These are phyloP conservation scores for Piper betle DNA, from an alignment of 164 flowering plant species.

Conservation along the genomic window DNA sequence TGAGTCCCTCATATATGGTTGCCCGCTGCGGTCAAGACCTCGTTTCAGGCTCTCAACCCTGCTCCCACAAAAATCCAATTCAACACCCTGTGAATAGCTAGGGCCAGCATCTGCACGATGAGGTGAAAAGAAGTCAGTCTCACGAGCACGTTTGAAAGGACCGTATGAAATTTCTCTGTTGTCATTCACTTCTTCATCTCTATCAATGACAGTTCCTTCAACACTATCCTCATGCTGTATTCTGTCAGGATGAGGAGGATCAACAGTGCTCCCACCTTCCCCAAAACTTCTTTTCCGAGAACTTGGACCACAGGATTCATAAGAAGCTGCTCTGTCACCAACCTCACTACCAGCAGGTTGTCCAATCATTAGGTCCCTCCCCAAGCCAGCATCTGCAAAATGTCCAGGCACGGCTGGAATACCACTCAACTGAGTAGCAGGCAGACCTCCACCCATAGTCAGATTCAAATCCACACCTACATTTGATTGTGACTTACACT, in stretches of 20 bases:
- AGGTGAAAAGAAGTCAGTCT: constrained; percentile 40
- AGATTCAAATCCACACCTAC: constrained; percentile 63
- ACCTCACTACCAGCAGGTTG: constrained; percentile 94
- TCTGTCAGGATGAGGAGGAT: constrained; percentile 37
- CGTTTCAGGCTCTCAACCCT: constrained; percentile 35
- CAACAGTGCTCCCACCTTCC: constrained; percentile 84
- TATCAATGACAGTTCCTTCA: constrained; percentile 91
- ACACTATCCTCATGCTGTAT: constrained; percentile 80
- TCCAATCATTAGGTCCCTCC: constrained; percentile 66
- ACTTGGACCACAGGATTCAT: constrained; percentile 92
- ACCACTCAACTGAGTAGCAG: constrained; percentile 22
- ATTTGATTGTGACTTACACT: constrained; percentile 28
- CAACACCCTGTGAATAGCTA: constrained; percentile 53
- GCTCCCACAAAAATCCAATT: constrained; percentile 38
- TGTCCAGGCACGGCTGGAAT: constrained; percentile 25
- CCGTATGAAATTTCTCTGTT: constrained; percentile 61
- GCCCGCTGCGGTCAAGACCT: constrained; percentile 36
- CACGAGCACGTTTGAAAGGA: constrained; percentile 82
- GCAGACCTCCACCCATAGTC: constrained; percentile 52
- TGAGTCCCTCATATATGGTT: constrained; percentile 57
- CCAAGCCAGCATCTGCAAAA: constrained; percentile 30
- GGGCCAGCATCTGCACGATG: constrained; percentile 76
- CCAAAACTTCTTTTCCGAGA: constrained; percentile 71
- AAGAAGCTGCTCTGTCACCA: constrained; percentile 97
- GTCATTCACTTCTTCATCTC: constrained; percentile 88